These are phyloP conservation scores for Xylariaceae sp. DNA, from an alignment of 2,329 filamentous ascomycete genomes.

Conservation along the genomic window DNA sequence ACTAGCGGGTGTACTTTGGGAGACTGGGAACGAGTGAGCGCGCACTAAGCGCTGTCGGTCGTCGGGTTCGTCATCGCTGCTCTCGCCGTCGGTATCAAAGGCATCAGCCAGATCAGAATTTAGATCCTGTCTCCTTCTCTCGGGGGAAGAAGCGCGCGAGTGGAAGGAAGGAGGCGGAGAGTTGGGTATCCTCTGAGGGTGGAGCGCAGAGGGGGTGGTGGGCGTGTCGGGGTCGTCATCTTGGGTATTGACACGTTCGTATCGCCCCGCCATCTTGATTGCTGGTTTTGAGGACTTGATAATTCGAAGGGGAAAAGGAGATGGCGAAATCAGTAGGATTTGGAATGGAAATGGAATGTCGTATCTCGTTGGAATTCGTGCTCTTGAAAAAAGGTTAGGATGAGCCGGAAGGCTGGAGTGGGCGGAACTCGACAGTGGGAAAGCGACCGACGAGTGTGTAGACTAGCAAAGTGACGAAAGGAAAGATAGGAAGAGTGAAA, in stretches of 20 bases:
- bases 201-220: slow-evolving; percentile 27
- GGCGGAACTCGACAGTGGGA: not conserved
- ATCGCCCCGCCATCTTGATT: slow-evolving; percentile 47
- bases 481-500: not conserved
- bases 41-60: slow-evolving; percentile 84
- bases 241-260: slow-evolving; percentile 56
- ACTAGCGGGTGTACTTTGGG: slow-evolving; percentile 16
- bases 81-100: slow-evolving; percentile 78
- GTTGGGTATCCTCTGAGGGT: slow-evolving; percentile 40
- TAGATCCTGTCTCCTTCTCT: slow-evolving; percentile 42
- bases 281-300: not conserved
- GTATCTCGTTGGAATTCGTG: slow-evolving; percentile 2
- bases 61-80: slow-evolving; percentile 65
- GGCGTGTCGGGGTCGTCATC: slow-evolving; percentile 45
- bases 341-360: slow-evolving; percentile 2
- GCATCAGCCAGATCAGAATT: slow-evolving; percentile 85
- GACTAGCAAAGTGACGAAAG: slow-evolving; percentile 15
- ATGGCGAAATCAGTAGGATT: not conserved
- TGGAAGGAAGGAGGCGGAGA: slow-evolving; percentile 80
- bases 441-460: not conserved
- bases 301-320: not conserved
- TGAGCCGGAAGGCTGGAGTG: no score
- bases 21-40: slow-evolving; percentile 42
- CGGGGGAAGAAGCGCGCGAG: slow-evolving; percentile 70
- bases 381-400: not conserved